Evolutionary conservation across 2,329 filamentous ascomycete species (phyloP), one percentile per base, ranked within the genome.

Genomic region (Stagonosporopsis cucurbitacearum): DNA sequence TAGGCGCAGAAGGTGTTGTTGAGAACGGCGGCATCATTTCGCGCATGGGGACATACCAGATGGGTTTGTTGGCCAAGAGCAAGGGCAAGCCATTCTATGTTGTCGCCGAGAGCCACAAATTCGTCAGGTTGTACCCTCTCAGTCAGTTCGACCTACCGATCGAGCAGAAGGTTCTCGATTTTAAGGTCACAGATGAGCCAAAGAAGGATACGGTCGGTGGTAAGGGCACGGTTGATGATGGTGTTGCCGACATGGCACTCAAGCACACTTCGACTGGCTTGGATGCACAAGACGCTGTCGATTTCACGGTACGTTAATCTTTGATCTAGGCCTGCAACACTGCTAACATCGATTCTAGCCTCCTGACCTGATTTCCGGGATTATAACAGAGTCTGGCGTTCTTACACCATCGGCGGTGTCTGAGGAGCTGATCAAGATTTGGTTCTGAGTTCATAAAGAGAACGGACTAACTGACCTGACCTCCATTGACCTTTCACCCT

Each of bases 31-130:
- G 94, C 33, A 89, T 98, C 65, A 91, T 99, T 64, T 94, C 90
- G 22, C 83, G 93, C 44, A 85, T 98, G 78, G 94, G 94, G 23
- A 88, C 86, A 4, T 94, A 91, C 66, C 92, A 96, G 79, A 88
- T 98, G 65, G 93, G 91, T 2, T 80, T 92, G 64, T 80, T 97
- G 48, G 92, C 93, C 5, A 88, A 88, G 67, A 84, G 84, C 13
- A 83, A 84, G 58, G 86, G 88, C 35, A 88, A 91, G 60, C 90
- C 90, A 0, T 91, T 98, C 66, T 96, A 96, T 70, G 92, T 96
- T 17, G 92, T 95, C 5, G 90, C 90, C 1, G 95, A 99, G 80
- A 96, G 91, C 68, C 95, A 99, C 81, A 99, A 99, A 79, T 97
- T 99, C 72, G 92, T 96, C 41, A 85, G 92, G 67, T 83, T 95